phyloP scores from a whole-genome alignment of 83 land plant species.

The Picea mariana region DNA sequence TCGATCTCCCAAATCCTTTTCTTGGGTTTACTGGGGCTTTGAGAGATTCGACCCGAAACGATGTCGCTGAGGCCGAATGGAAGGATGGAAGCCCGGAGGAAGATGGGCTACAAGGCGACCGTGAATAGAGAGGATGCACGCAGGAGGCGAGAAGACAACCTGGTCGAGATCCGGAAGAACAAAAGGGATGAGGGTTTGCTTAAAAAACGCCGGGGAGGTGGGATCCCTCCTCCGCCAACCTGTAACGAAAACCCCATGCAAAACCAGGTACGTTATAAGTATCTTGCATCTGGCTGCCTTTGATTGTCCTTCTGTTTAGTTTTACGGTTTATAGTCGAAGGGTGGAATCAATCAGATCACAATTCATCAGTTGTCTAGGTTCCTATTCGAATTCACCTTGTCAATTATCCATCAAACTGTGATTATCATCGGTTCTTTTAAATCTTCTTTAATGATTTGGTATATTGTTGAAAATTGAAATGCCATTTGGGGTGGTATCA shows the following conservation, averaged over 20 bases:
- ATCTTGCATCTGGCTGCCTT: neutral
- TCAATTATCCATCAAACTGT: no score
- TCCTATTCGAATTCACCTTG: no score
- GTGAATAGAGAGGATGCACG: constrained; percentile 10
- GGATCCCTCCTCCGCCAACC: no score
- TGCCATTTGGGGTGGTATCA: no score
- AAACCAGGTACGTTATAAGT: neutral
- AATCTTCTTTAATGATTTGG: no score
- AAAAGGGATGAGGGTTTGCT: constrained; percentile 14
- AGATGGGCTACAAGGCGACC: neutral
- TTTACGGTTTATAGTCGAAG: no score
- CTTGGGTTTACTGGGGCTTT: neutral
- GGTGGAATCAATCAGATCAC: no score
- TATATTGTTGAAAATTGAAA: no score
- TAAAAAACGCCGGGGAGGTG: constrained; percentile 11
- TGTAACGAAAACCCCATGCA: no score
- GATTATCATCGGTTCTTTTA: no score
- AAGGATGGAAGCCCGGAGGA: constrained; percentile 13
- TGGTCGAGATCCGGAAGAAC: constrained; percentile 15
- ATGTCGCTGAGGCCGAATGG: constrained; percentile 12
- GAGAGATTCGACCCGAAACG: neutral
- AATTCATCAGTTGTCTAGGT: no score
- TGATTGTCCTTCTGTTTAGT: neutral
- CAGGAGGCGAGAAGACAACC: neutral
- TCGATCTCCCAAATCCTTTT: neutral